A percentile compares a stretch with the other conserved stretches of the same genome.
These are phyloP conservation scores for Meyerozyma athensensis DNA, from an alignment of 1,139 yeast genomes.

Conservation along the genomic window DNA sequence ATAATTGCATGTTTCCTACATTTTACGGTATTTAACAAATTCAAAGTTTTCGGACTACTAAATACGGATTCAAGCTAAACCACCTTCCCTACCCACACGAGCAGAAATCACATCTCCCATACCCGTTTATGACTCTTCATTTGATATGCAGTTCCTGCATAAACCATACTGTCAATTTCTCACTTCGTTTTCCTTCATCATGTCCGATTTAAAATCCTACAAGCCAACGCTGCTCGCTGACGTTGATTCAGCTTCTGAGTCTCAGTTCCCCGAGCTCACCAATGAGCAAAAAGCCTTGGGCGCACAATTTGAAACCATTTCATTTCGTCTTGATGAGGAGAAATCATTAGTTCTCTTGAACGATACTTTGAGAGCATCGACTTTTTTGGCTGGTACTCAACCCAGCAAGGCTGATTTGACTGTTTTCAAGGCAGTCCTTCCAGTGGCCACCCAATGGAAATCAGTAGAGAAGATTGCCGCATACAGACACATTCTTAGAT, in stretches of 20 bases:
- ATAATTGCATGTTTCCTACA: too few species aligned
- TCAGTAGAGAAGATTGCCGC: constrained; percentile 49
- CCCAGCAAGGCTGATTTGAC: constrained; percentile 66
- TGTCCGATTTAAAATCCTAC: constrained; percentile 1
- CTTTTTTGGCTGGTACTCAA: constrained; percentile 63
- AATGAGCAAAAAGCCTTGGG: constrained; percentile 63
- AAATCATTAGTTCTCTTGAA: constrained; percentile 59
- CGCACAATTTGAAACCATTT: constrained; percentile 76
- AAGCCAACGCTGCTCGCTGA: constrained; percentile 29
- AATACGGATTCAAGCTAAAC: too few species aligned
- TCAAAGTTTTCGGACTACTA: too few species aligned
- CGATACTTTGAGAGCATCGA: constrained; percentile 59
- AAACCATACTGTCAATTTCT: neutral
- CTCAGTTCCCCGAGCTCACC: constrained; percentile 33
- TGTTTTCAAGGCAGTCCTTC: constrained; percentile 61
- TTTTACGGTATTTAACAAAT: too few species aligned
- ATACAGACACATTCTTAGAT: constrained; percentile 81
- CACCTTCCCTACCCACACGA: too few species aligned
- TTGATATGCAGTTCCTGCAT: too few species aligned
- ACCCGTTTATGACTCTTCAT: too few species aligned
- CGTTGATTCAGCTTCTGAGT: constrained; percentile 21
- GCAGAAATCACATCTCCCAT: too few species aligned
- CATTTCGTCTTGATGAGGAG: constrained; percentile 53
- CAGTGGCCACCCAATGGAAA: constrained; percentile 54
- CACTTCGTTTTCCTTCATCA: neutral